Evolutionary conservation across 1,284 basidiomycete genomes (phyloP), one percentile per base, ranked within the genome.

Genomic region (Gastroboletus turbinatus): DNA sequence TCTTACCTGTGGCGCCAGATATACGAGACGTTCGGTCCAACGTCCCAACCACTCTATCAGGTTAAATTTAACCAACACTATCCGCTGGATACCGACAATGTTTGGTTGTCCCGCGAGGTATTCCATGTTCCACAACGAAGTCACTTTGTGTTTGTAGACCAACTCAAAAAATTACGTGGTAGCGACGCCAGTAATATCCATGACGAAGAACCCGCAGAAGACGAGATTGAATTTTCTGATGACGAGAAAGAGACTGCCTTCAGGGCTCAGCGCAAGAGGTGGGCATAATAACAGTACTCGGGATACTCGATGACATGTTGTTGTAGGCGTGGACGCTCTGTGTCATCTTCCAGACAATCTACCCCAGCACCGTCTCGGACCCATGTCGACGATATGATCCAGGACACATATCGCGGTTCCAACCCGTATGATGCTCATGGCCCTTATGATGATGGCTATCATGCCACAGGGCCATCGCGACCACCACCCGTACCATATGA

Each of bases 181-280:
- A 94, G 90, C 64, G 93, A 96, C 63, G 93, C 94, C n/a, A 94
- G 91, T 68, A 96, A 96, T 69, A 80, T 93, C 8, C 85, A 92
- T 63, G 94, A 96, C 64, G 93, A 96, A 72, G 93, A 96, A 67
- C 88, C 90, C 1, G 88, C 77, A 3, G 92, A 90, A 14, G 84
- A 92, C 53, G 93, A 96, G 65, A 66, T 92, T 19, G 93, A 96
- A 64, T 96, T 94, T 67, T 93, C 90, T 6, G 94, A 96, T 59
- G 93, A 96, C 63, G 93, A 96, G 68, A 82, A 86, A 53, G 94
- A 96, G 68, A 83, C 84, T 17, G 83, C 82, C 35, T 80, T 85
- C 64, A 88, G 82, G 69, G 78, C 80, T 51, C 76, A 73, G 43
- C 67, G 79, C 43, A 83, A 82, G 66, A 82, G 78, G 86, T 86